Conservation (phyloP, 164 flowering plant species). For the Aristolochia fimbriata region DNA sequence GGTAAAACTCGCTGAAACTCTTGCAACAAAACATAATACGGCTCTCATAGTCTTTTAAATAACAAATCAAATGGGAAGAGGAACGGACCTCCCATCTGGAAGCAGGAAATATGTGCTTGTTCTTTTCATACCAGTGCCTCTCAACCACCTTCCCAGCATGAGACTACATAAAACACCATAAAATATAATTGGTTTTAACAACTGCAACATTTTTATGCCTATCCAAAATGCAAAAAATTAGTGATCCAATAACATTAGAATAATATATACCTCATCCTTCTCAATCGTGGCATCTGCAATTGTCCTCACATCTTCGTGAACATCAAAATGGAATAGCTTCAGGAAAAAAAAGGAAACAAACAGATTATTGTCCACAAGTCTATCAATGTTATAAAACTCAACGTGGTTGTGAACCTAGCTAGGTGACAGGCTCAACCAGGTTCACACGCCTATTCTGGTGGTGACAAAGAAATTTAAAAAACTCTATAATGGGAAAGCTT, state of each 20-base stretch:
- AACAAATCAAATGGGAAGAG: not conserved
- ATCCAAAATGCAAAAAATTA: not conserved
- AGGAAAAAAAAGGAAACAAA: not conserved
- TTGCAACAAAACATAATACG: not conserved
- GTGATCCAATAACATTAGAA: not conserved
- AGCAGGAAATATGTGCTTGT: conserved; percentile 97
- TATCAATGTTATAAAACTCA: not conserved
- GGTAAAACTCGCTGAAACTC: not conserved
- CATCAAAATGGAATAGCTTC: conserved; percentile 98
- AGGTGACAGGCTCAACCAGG: too few species aligned
- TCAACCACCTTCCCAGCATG: conserved; percentile 99
- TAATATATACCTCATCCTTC: conserved; percentile 80
- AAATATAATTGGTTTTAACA: too few species aligned
- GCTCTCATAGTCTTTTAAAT: not conserved
- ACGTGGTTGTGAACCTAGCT: too few species aligned
- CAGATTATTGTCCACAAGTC: not conserved
- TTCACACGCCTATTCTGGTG: too few species aligned
- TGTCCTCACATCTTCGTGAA: conserved; percentile 95
- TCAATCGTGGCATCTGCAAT: conserved; percentile 96
- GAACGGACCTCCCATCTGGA: conserved; percentile 92
- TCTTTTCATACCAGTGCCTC: conserved; percentile 99
- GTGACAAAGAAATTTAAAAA: too few species aligned
- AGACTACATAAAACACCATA: conserved; percentile 39
- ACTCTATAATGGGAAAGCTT: too few species aligned
- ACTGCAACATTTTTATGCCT: not conserved